These are phyloP conservation scores for Lasiosphaeriaceae sp. DNA, from an alignment of 495 filamentous ascomycete genomes.

Conservation along the genomic window DNA sequence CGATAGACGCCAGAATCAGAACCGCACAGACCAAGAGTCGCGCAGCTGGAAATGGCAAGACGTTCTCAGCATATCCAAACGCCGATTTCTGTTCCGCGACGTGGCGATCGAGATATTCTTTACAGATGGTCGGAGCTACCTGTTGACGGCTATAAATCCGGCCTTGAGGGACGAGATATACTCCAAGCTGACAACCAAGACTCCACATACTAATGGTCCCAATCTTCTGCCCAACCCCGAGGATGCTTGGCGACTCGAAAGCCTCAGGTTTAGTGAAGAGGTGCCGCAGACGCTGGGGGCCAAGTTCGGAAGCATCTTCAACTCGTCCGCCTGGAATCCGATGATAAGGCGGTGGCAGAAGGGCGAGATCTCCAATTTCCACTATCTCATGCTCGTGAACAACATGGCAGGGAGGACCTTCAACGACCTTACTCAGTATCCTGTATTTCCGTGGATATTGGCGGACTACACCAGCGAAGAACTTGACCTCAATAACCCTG, in stretches of 20 bases:
- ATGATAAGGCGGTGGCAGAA: conserved; percentile 87
- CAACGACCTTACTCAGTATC: conserved; percentile 97
- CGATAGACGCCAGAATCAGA: conserved; percentile 50
- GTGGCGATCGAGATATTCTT: conserved; percentile 96
- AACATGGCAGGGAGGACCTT: conserved; percentile 96
- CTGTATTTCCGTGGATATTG: conserved; percentile 95
- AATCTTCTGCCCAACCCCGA: conserved; percentile 51
- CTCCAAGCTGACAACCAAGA: conserved; percentile 66
- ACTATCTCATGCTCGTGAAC: conserved; percentile 97
- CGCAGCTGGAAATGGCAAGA: conserved; percentile 93
- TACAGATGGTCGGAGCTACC: conserved; percentile 89
- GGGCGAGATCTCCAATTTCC: conserved; percentile 96
- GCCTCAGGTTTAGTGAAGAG: conserved; percentile 77
- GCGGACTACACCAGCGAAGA: conserved; percentile 97
- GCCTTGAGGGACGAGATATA: conserved; percentile 73
- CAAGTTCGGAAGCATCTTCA: conserved; percentile 94
- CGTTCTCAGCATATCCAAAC: conserved; percentile 93
- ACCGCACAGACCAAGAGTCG: conserved; percentile 65
- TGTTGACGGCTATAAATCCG: conserved; percentile 75
- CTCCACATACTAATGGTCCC: conserved; percentile 63
- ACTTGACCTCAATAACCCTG: conserved; percentile 77
- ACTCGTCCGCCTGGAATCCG: conserved; percentile 66
- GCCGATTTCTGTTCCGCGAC: conserved; percentile 91
- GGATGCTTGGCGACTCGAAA: conserved; percentile 85
- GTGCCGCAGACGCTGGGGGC: conserved; percentile 77